These are phyloP conservation scores for Geosiphon pyriformis DNA, from an alignment of 192 early-diverging fungal species.

Conservation along the genomic window DNA sequence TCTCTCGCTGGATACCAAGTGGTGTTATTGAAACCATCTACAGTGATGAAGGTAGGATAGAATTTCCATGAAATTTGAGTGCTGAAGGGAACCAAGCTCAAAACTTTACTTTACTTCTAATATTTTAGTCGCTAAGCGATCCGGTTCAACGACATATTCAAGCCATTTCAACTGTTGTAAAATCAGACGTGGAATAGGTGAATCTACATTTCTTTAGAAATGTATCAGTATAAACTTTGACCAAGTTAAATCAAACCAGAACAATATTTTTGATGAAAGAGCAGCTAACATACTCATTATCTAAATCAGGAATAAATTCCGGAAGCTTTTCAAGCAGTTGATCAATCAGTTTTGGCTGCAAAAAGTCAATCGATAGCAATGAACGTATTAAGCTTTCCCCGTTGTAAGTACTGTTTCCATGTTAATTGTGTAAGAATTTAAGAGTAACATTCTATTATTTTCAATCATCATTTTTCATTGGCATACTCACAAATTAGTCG, in stretches of 20 bases:
- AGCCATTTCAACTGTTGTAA: constrained; percentile 73
- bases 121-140: constrained; percentile 52
- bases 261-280: too few relatives aligned
- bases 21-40: constrained; percentile 59
- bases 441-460: background rate
- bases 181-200: constrained; percentile 50
- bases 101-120: constrained; percentile 44
- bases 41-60: background rate
- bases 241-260: background rate
- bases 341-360: constrained; percentile 52
- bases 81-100: background rate
- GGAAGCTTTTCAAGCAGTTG: constrained; percentile 56
- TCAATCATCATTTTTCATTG: background rate
- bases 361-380: constrained; percentile 50
- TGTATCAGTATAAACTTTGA: background rate
- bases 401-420: too few relatives aligned
- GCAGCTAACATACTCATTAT: constrained; percentile 23
- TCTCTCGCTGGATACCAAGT: constrained; percentile 63
- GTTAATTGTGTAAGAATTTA: constrained; percentile 23
- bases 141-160: constrained; percentile 63
- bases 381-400: constrained; percentile 59
- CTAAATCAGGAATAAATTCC: constrained; percentile 50
- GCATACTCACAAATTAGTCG: background rate
- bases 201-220: constrained; percentile 39
- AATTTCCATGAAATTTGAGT: background rate